phyloP scores from a whole-genome alignment of 2,329 filamentous ascomycete genomes.

The Fusarium sulawesiense region DNA sequence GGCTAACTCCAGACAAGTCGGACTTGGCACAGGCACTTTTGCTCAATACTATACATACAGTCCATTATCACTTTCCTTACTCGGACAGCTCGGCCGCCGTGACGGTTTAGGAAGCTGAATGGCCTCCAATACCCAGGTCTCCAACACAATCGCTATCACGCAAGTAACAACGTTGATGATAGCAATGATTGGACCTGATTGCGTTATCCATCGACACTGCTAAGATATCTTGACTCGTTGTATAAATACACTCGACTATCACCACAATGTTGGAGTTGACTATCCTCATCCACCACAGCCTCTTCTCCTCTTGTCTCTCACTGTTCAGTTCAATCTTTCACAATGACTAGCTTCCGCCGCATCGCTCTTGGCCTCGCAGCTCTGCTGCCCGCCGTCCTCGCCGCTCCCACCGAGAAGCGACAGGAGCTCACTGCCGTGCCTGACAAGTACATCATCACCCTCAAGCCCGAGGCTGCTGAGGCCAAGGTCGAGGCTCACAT shows the following conservation, averaged over 20 bases:
- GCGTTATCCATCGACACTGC: background rate
- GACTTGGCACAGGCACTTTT: conserved; percentile 35
- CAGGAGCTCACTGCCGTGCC: conserved; percentile 22
- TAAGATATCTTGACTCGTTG: background rate
- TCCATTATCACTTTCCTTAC: conserved; percentile 41
- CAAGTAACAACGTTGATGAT: conserved; percentile 34
- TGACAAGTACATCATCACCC: conserved; percentile 69
- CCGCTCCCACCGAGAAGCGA: conserved; percentile 41
- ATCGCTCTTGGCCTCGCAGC: conserved; percentile 49
- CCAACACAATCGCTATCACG: conserved; percentile 26
- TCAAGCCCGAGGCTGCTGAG: conserved; percentile 61
- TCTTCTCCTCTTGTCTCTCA: conserved; percentile 10
- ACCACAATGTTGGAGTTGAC: background rate
- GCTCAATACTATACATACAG: conserved; percentile 18
- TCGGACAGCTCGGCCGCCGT: conserved; percentile 35
- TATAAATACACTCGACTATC: conserved; percentile 34
- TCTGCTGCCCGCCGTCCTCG: conserved; percentile 49
- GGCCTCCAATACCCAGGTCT: background rate
- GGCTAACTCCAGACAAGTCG: conserved; percentile 13
- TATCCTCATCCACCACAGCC: conserved; percentile 28
- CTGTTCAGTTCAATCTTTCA: conserved; percentile 6
- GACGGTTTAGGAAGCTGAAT: conserved; percentile 43
- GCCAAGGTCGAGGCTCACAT: conserved; percentile 61
- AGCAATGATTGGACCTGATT: conserved; percentile 11
- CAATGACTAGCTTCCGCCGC: conserved; percentile 48